Evolutionary conservation across 352 stramenopile genomes (phyloP), one percentile per base, ranked within the genome.

Genomic region (Salisapilia sapeloensis): DNA sequence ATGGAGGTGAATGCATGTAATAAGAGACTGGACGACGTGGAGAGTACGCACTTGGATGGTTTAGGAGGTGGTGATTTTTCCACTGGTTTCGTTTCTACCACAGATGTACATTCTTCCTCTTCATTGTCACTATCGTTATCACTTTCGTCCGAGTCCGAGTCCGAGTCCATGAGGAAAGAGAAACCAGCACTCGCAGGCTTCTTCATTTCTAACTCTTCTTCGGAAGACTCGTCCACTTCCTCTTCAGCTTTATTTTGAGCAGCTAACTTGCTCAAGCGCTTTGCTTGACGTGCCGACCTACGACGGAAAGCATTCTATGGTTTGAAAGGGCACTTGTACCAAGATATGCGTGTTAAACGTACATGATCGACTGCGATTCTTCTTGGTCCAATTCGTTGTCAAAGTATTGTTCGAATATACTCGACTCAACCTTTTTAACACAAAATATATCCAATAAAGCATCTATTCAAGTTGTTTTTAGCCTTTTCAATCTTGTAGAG

Each of bases 281-380:
- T 83, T 6, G 63, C 69, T 56, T 90, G 74, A 32, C 74, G 64
- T 10, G 65, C 66, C 39, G 74, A 90, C 74, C 74, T 90, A 21
- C 21, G 21, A 26, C 24, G 13, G 10, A 28, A 12, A 13, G 24
- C 13, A 12, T 10, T 28, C 24, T 28, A 28, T 28, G 10, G 13
- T 12, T 28, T 10, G 10, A 12, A 28, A 10, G 13, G 10, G 24
- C n/a, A n/a, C n/a, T 28, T 13, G 24, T 13, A 13, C 13, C 10
- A 10, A 12, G 10, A 28, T 12, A 10, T 13, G 24, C 10, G 24
- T 10, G 10, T 28, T 10, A 28, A 13, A 28, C 13, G 24, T 28
- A 28, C 24, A 28, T 10, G 10, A 28, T 28, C 24, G 10, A 28
- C 24, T 28, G 10, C 24, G 13, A 28, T 28, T 10, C 24, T 28